Evolutionary conservation across 257 asterid species (phyloP), one percentile per base, ranked within the genome.

Genomic region (Osmanthus fragrans): DNA sequence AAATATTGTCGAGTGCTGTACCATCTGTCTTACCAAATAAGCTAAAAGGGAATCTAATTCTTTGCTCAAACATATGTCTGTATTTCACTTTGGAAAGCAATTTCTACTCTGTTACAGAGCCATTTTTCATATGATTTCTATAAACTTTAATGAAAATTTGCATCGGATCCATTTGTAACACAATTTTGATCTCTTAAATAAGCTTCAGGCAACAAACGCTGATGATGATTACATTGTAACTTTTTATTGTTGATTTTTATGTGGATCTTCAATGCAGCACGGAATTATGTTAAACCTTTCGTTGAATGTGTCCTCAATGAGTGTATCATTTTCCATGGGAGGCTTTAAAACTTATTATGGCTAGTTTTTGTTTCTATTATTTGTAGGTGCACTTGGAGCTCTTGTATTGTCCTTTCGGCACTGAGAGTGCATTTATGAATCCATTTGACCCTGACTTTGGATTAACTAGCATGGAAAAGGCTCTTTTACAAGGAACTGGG

Each of bases 321-420:
- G 27, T 1, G 10, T 54, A 18, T 54, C 25, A 5, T 54, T 7
- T 54, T 54, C 27, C 3, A 10, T 5, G 64, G 64, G 64, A 54
- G 19, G 27, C n/a, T 54, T 63, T 27, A 4, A 27, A 63, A 23
- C 69, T 63, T 25, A 10, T 23, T 3, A 10, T 63, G 69, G 19
- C 34, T 63, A 27, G 33, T 63, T 63, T 54, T 63, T n/a, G n/a
- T n/a, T n/a, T n/a, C n/a, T 27, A 25, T 63, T 27, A 12, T 63
- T 60, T 72, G 68, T 60, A 92, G 98, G 97, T 92, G 77, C 98
- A 95, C 72, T 76, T 95, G 94, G 99, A 95, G 94, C 92, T 94
- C 56, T 76, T 94, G 47, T 94, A 90, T 77, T 86, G 88, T 68
- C 97, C 99, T 29, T 75, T 84, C 36, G 90, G 87, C 72, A 77